Evolutionary conservation across 1,284 basidiomycete genomes (phyloP), one percentile per base, ranked within the genome.

Genomic region (Puccinia novopanici): DNA sequence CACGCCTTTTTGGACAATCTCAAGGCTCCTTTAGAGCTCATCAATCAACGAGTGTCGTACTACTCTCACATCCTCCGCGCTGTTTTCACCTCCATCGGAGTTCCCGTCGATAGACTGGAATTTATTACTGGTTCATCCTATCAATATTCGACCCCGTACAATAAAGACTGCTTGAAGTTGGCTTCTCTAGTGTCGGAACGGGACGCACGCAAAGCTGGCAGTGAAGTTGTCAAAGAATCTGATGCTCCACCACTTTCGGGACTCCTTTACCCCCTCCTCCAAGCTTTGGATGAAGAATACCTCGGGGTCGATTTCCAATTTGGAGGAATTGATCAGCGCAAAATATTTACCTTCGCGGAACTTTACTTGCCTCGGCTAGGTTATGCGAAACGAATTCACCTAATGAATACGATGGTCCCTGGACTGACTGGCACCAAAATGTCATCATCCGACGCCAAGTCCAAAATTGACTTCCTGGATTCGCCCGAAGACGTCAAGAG

Each of bases 351-450:
- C 48, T 96, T 96, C 85, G 96, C 96, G 12, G 95, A 98, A 84
- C 90, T 92, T 84, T 95, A 94, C 89, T 91, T 99, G 75, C 97
- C 96, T 2, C 90, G 91, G 82, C 89, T 99, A 30, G 96, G 97
- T 37, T 99, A 98, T 88, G 88, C 88, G 73, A 98, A 98, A 87
- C 93, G 97, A 65, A 93, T 95, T 0, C 96, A 99, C 86, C 89
- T 99, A 52, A 99, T 99, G 96, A 99, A 98, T 87, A 88, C 90
- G 19, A 99, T 99, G 96, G 95, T 99, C 0, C 96, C 97, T 27
- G 96, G 97, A 57, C 89, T 99, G 67, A 88, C 89, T 17, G 96
- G 96, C 42, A 93, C 93, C 34, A 99, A 99, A 86, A 99, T 99
- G 97, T 96, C 94, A n/a, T 91, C 94, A 0, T 98, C 96, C 0